Conservation (phyloP, 2,329 filamentous ascomycete genomes). For the Epichloe festucae region DNA sequence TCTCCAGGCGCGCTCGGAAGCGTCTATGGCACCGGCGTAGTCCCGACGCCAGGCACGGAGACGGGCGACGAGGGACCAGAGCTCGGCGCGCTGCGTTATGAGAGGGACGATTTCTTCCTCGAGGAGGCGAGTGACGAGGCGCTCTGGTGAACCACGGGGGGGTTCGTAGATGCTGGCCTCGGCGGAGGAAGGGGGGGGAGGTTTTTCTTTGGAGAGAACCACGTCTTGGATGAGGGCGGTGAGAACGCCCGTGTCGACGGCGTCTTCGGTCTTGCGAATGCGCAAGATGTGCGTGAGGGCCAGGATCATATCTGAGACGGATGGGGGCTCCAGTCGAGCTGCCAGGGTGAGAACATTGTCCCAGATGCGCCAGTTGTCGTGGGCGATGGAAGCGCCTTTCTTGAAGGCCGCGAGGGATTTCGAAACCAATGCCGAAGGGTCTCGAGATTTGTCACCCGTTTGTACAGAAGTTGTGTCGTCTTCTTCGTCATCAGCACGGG, state of each 20-base stretch:
- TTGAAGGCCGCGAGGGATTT: constrained; percentile 80
- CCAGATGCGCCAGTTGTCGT: constrained; percentile 89
- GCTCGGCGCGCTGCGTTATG: constrained; percentile 63
- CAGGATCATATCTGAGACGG: constrained; percentile 61
- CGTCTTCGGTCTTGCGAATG: constrained; percentile 65
- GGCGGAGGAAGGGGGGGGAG: constrained; percentile 6
- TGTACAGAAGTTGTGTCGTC: constrained; percentile 13
- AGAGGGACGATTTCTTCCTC: constrained; percentile 66
- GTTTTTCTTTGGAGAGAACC: constrained; percentile 33
- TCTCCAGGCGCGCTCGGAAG: constrained; percentile 83
- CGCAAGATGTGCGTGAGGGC: constrained; percentile 65
- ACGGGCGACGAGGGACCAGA: constrained; percentile 65
- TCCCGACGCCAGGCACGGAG: constrained; percentile 63
- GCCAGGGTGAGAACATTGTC: constrained; percentile 88
- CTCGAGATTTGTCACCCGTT: constrained; percentile 18
- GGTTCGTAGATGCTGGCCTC: constrained; percentile 19
- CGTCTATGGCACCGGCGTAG: constrained; percentile 60
- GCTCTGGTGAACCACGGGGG: constrained; percentile 44
- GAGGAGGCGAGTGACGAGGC: constrained; percentile 56
- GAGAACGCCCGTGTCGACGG: constrained; percentile 63
- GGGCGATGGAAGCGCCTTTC: constrained; percentile 68
- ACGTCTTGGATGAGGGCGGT: constrained; percentile 59
- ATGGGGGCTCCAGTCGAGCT: constrained; percentile 61
- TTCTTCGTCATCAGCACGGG: constrained; percentile 12
- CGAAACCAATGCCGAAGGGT: constrained; percentile 49